Base-by-base conservation (phyloP, 805 yeast species). In the Metschnikowia baotianmanensis region DNA sequence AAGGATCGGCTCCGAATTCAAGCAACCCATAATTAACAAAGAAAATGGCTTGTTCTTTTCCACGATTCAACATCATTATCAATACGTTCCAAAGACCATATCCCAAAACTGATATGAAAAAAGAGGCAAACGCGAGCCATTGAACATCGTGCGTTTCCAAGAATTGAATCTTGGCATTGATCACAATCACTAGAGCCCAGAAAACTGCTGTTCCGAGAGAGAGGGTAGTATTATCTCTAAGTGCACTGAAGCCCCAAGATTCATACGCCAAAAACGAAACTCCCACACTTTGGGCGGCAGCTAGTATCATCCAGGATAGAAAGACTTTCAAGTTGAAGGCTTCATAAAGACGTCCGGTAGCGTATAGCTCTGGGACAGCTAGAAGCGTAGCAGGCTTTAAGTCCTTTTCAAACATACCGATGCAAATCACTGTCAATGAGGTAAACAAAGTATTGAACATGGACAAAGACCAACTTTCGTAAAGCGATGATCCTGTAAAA, bases 371-470 rank as follows among this genome's bases (percentile, higher is more conserved):
- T 0, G 99, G 99, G 5, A 89, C 85, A 0, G 98, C 93, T 37
- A 91, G 60, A 38, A 93, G 70, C 0, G 98, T 91, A 1, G 93
- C 78, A 1, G 98, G 95, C 35, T 80, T 74, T 58, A 93, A 71
- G 56, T 93, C 99, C 57, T 84, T 85, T 54, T 91, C 96, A 62
- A 93, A 84, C 80, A 90, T 86, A n/a, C 99, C 99, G 38, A 93
- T 71, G 55, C 95, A 85, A 27, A 93, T 62, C 2, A 93, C 98
- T 0, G 96, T 90, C 36, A 93, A 69, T 0, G 96, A 87, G 0
- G 99, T 91, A 67, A 93, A 95, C 46, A 93, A 72, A 0, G 99
- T 95, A 60, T 93, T 95, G 69, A 86, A 93, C 97, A 95, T 90
- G 0, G 97, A 86, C 45, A 93, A 72, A 1, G 98, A 90, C 96